Percentiles rank a stretch among this genome's conserved stretches.
Conservation (phyloP, 192 early-diverging fungal species). For the Coemansia asiatica region DNA sequence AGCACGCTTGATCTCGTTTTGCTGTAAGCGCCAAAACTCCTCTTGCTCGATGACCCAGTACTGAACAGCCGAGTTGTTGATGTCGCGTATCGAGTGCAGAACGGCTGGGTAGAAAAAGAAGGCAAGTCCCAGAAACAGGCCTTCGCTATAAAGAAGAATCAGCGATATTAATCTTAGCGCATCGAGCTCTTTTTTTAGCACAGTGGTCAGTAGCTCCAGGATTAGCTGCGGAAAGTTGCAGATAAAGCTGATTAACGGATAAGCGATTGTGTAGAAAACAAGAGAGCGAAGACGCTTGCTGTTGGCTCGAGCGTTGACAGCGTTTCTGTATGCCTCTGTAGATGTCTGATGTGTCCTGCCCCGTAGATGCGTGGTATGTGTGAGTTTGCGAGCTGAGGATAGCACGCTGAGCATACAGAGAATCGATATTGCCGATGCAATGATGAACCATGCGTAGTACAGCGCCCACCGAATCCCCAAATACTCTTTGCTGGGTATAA, state of each 20-base stretch:
- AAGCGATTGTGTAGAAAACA: constrained; percentile 49
- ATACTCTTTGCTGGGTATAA: constrained; percentile 23
- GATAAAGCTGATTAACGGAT: constrained; percentile 44
- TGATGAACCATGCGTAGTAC: constrained; percentile 53
- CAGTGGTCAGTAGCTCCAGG: constrained; percentile 38
- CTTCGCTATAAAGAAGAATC: constrained; percentile 37
- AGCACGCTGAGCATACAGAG: constrained; percentile 48
- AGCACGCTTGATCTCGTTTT: constrained; percentile 12
- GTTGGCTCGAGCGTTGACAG: constrained; percentile 52
- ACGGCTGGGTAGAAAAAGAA: constrained; percentile 53
- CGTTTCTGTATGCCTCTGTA: constrained; percentile 44
- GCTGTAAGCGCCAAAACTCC: constrained; percentile 42
- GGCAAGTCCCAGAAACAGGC: constrained; percentile 34
- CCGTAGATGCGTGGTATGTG: constrained; percentile 24
- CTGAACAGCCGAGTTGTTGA: constrained; percentile 40
- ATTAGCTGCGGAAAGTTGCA: constrained; percentile 48
- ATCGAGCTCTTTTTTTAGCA: constrained; percentile 13
- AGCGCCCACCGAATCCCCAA: constrained; percentile 45
- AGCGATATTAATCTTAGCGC: constrained; percentile 21
- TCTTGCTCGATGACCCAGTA: constrained; percentile 56
- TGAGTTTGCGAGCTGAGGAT: constrained; percentile 29
- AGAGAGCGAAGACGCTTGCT: constrained; percentile 49
- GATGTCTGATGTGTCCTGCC: constrained; percentile 12
- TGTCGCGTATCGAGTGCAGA: constrained; percentile 44
- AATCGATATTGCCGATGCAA: constrained; percentile 40